These are phyloP conservation scores for Ananas comosus DNA, from an alignment of 176 grass and related monocot genomes.

Conservation along the genomic window DNA sequence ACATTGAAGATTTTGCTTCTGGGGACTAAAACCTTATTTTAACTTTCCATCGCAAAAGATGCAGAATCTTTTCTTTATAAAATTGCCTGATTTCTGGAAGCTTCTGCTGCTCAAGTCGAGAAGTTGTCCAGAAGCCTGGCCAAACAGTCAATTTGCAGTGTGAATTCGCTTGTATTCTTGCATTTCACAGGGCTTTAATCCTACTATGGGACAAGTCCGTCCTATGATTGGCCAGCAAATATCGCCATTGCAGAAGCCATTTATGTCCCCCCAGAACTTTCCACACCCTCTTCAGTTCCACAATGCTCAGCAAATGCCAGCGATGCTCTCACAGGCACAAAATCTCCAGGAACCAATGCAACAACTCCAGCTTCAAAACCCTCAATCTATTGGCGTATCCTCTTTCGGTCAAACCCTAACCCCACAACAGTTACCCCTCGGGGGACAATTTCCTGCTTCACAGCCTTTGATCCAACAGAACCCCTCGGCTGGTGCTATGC, in stretches of 20 bases:
- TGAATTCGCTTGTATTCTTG: background rate
- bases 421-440: constrained; percentile 48
- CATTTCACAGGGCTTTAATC: constrained; percentile 54
- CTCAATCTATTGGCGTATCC: constrained; percentile 48
- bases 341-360: constrained; percentile 27
- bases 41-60: background rate
- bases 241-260: constrained; percentile 54
- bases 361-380: constrained; percentile 50
- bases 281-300: constrained; percentile 36
- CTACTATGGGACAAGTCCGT: constrained; percentile 44
- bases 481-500: constrained; percentile 40
- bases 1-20: no score
- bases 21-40: background rate
- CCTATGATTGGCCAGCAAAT: constrained; percentile 54
- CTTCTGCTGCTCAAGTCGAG: background rate
- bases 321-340: constrained; percentile 18
- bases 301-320: constrained; percentile 43
- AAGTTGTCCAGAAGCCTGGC: background rate
- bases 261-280: constrained; percentile 41
- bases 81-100: no score
- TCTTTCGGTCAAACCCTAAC: constrained; percentile 56
- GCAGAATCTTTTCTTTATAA: background rate
- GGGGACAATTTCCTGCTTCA: constrained; percentile 31
- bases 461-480: constrained; percentile 65
- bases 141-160: no score